Percentiles rank a stretch among this genome's conserved stretches.
Conservation (phyloP, 139 green algal species). For the Deuterostichococcus epilithicus region DNA sequence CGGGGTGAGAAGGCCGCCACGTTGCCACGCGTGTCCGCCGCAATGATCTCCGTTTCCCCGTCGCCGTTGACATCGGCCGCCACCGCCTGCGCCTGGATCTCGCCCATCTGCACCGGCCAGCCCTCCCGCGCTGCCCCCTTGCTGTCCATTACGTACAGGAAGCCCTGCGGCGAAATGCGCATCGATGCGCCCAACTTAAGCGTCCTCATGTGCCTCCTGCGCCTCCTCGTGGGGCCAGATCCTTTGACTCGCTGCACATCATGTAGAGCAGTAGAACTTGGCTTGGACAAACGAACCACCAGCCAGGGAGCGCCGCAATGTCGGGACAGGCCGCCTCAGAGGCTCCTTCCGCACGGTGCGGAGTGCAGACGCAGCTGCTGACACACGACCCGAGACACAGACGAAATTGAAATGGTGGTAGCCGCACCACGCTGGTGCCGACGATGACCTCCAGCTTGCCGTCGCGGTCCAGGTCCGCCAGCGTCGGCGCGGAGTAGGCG, state of each 20-base stretch:
- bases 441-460: conserved; percentile 89
- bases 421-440: conserved; percentile 71
- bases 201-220: background rate
- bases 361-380: too few relatives aligned
- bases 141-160: conserved; percentile 88
- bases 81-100: conserved; percentile 87
- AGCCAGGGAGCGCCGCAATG: too few relatives aligned
- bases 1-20: conserved; percentile 69
- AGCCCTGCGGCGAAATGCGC: conserved; percentile 51
- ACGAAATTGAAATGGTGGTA: background rate
- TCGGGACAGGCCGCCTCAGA: too few relatives aligned
- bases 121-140: conserved; percentile 50
- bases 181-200: background rate
- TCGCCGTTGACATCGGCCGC: conserved; percentile 90
- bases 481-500: conserved; percentile 75
- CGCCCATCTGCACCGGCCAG: conserved; percentile 93
- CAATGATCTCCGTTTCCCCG: conserved; percentile 84
- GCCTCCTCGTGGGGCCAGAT: background rate
- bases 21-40: conserved; percentile 81
- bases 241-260: background rate
- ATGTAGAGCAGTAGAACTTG: too few relatives aligned
- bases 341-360: too few relatives aligned
- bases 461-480: conserved; percentile 83
- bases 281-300: too few relatives aligned
- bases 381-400: too few relatives aligned